Evolutionary conservation across 805 yeast genomes (phyloP), one percentile per base, ranked within the genome.

Genomic region (Cyberlindnera samutprakarnensis): DNA sequence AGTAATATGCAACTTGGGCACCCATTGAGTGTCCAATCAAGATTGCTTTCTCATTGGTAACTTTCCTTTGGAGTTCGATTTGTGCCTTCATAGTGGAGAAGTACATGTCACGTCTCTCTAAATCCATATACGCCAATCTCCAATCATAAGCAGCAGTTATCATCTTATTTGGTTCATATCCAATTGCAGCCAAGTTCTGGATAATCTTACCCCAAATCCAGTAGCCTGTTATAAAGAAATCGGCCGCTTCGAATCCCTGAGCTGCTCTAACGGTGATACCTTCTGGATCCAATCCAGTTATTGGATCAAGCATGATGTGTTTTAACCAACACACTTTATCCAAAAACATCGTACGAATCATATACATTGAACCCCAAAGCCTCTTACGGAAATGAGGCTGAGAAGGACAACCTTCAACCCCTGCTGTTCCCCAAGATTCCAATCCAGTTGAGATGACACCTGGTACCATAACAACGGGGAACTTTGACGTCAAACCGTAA

Each of bases 131-230:
- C 1, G 94, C 80, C 44, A 92, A 68, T 51, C 98, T 72, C 98
- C 98, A 92, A 56, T 92, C 98, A 56, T 92, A 92, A 1, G 95
- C 70, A 1, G 97, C 98, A 33, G 88, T 78, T 19, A 70, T 52
- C 96, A 92, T 87, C 47, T 72, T 84, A 45, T 85, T 80, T 2
- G 96, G 90, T 29, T 85, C 95, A 57, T 92, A 92, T 0, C 96
- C 96, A 39, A 92, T 73, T 1, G 85, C 96, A 3, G 96, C 94
- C 43, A 92, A 62, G 49, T 92, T 92, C 56, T 90, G 95, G n/a
- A 92, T 65, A 32, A 92, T 74, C 54, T 92, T 92, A 54, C 85
- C 86, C 98, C 98, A 92, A 48, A 92, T 85, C 98, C 98, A 92
- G 56, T 92, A 92, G 0, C 98, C 98, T 4, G 96, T 84, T 57